Percentiles rank a stretch among this genome's conserved stretches.
These are phyloP conservation scores for Sporisorium exsertum DNA, from an alignment of 1,284 basidiomycete genomes.

Conservation along the genomic window DNA sequence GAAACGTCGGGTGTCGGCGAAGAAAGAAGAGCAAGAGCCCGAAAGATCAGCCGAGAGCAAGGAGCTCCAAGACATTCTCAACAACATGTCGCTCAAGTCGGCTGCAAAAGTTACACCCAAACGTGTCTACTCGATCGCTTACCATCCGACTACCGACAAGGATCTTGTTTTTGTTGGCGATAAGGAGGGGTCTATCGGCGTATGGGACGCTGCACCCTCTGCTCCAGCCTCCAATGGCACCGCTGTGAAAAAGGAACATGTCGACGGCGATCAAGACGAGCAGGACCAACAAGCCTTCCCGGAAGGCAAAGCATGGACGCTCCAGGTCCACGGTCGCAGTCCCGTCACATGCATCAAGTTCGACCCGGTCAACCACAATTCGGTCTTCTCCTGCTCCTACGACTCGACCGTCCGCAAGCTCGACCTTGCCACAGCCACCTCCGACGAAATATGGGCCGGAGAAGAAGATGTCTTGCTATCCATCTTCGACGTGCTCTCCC, in stretches of 20 bases:
- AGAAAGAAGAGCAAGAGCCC: slow-evolving; percentile 6
- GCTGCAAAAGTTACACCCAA: slow-evolving; percentile 57
- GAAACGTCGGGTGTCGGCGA: slow-evolving; percentile 10
- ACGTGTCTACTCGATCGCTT: slow-evolving; percentile 61
- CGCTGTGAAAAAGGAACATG: slow-evolving; percentile 33
- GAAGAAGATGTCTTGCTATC: slow-evolving; percentile 59
- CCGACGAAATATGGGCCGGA: slow-evolving; percentile 57
- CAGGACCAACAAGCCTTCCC: slow-evolving; percentile 23
- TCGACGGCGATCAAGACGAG: slow-evolving; percentile 35
- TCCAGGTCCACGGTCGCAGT: slow-evolving; percentile 61
- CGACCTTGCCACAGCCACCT: slow-evolving; percentile 43
- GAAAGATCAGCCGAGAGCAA: slow-evolving; percentile 15
- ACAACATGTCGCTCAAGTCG: slow-evolving; percentile 58
- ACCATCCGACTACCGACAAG: slow-evolving; percentile 60
- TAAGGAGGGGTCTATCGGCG: slow-evolving; percentile 63
- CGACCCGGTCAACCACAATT: slow-evolving; percentile 54
- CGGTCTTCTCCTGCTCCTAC: slow-evolving; percentile 61
- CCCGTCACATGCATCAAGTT: slow-evolving; percentile 65
- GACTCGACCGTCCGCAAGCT: slow-evolving; percentile 62
- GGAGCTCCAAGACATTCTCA: slow-evolving; percentile 51
- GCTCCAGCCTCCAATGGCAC: not conserved
- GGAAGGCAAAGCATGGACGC: slow-evolving; percentile 50
- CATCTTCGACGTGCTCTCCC: slow-evolving; percentile 65
- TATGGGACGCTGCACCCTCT: slow-evolving; percentile 60
- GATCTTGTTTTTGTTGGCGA: slow-evolving; percentile 66